These are phyloP conservation scores for Apiospora saccharicola DNA, from an alignment of 2,329 filamentous ascomycete genomes.

Conservation along the genomic window DNA sequence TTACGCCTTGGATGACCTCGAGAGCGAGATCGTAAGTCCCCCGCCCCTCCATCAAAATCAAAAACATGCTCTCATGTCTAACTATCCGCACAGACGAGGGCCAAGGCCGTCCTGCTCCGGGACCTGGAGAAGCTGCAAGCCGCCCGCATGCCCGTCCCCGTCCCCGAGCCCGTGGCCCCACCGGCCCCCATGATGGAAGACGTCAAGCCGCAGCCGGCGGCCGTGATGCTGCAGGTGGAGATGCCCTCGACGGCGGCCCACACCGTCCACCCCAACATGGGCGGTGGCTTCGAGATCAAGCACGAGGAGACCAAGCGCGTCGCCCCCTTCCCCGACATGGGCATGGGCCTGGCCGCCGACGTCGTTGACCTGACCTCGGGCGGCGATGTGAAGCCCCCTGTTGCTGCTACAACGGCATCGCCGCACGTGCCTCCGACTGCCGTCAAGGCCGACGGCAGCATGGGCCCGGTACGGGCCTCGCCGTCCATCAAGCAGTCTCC, in stretches of 20 bases:
- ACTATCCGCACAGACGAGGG: conserved; percentile 50
- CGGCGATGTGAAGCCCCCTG: conserved; percentile 33
- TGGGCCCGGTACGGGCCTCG: conserved; percentile 26
- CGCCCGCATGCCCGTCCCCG: conserved; percentile 37
- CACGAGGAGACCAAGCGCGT: conserved; percentile 50
- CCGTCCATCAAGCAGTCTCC: conserved; percentile 25
- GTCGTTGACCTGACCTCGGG: conserved; percentile 39
- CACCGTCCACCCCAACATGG: conserved; percentile 36
- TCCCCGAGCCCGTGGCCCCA: conserved; percentile 27
- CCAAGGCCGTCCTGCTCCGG: conserved; percentile 63
- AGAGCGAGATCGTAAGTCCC: conserved; percentile 61
- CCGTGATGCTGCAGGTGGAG: conserved; percentile 47
- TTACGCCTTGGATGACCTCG: conserved; percentile 61
- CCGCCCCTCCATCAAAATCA: not conserved
- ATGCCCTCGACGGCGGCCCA: conserved; percentile 44
- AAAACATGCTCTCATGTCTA: not conserved
- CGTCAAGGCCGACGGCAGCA: conserved; percentile 34
- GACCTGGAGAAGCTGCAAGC: conserved; percentile 56
- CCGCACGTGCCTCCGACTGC: not conserved
- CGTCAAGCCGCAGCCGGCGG: conserved; percentile 34
- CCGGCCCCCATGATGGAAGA: conserved; percentile 32
- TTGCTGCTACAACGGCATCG: not conserved
- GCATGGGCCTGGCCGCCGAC: conserved; percentile 50
- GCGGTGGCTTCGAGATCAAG: conserved; percentile 40
- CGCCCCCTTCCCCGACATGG: conserved; percentile 66